Conservation (phyloP, 2,329 filamentous ascomycete species). For the Penicillium glabrum region DNA sequence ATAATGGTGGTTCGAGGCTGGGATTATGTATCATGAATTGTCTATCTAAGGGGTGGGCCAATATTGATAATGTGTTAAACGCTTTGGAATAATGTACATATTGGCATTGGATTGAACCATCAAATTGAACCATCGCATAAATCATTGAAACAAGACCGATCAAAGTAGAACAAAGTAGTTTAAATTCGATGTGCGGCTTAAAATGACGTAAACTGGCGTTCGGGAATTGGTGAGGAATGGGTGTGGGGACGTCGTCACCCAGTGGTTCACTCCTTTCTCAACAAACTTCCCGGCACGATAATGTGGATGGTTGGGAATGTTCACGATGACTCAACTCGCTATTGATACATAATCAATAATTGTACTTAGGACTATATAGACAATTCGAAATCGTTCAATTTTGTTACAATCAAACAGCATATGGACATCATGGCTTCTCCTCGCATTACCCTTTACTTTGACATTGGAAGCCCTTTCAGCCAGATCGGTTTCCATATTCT, state of each 20-base stretch:
- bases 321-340: not conserved
- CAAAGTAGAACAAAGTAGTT: not conserved
- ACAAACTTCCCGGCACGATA: not conserved
- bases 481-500: constrained; percentile 15
- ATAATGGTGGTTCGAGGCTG: not conserved
- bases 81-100: too few species aligned
- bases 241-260: not conserved
- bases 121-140: too few species aligned
- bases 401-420: not conserved
- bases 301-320: not conserved
- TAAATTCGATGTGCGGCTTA: not conserved
- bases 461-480: constrained; percentile 17
- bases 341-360: constrained; percentile 9
- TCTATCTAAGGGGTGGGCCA: too few species aligned
- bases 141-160: not conserved
- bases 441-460: constrained; percentile 14
- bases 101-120: too few species aligned
- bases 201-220: not conserved
- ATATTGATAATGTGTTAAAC: too few species aligned
- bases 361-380: not conserved
- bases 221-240: not conserved
- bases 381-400: not conserved
- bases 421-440: constrained; percentile 1
- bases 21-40: not conserved
- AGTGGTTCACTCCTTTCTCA: not conserved